Base-by-base conservation (phyloP, 2,329 filamentous ascomycete species). In the Fusarium sp. region DNA sequence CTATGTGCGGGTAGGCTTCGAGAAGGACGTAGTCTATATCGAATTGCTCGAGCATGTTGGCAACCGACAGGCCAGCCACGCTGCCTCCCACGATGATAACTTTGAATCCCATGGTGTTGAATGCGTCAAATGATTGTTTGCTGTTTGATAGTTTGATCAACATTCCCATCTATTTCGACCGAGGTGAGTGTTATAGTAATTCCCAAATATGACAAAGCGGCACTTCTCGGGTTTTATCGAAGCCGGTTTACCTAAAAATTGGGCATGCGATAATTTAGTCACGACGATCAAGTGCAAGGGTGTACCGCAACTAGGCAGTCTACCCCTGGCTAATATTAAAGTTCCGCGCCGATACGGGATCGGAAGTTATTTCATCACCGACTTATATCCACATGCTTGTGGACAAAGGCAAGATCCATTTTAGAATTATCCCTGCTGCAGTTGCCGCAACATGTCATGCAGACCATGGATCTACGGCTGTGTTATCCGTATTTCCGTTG, bases 11-110 rank as follows among this genome's bases (percentile, higher is more conserved):
- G 59, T 85, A 80, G 0, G 80, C 78, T 72, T 90, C 88, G 0
- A 90, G 83, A 0, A 90, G 69, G 9, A 87, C 68, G 70, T 85
- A 89, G 66, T 89, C 84, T 59, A 90, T 85, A 35, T 64, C 59
- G 22, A 67, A 65, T 6, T 29, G 34, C n/a, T 76, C 50, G 0
- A 76, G 59, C 73, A 75, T 73, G 10, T 75, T 76, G 6, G 73
- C 73, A 11, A 76, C 16, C 0, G 67, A 54, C 0, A 76, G 64
- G 20, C 73, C 73, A 5, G 73, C 40, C 2, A 76, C 57, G 37
- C 73, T 65, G 10, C 67, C 73, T 6, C 73, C 73, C 0, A 16
- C 72, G 22, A 74, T 73, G 9, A 69, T 27, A 14, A 68, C 38
- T n/a, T 11, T 50, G 40, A 52, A 52, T 11, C 58, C 58, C 61